Conservation (phyloP, 2,329 filamentous ascomycete species). For the Purpureocillium takamizusanense region DNA sequence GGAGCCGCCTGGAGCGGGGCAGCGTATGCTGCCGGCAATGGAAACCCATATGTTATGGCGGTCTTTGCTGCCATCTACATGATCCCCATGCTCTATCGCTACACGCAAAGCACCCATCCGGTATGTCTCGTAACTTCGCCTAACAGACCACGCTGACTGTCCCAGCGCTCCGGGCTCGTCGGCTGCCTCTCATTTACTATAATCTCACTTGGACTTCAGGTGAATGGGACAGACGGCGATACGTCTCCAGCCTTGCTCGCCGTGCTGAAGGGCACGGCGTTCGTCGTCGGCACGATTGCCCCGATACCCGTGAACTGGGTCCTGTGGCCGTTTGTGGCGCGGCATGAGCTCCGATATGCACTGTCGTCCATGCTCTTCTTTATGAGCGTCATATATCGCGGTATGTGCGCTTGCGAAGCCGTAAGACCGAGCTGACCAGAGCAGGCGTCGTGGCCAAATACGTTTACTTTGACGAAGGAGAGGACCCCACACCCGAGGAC, state of each 20-base stretch:
- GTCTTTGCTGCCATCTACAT: conserved; percentile 47
- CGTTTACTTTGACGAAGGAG: conserved; percentile 47
- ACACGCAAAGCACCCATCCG: conserved; percentile 44
- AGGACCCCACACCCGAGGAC: conserved; percentile 41
- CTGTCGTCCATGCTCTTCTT: conserved; percentile 49
- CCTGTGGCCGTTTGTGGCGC: conserved; percentile 52
- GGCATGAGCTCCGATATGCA: conserved; percentile 47
- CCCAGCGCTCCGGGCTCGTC: conserved; percentile 44
- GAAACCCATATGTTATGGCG: conserved; percentile 46
- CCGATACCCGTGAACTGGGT: conserved; percentile 50
- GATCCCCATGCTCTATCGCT: conserved; percentile 51
- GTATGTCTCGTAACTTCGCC: conserved; percentile 20
- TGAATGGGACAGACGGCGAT: conserved; percentile 11
- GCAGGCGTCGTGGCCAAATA: conserved; percentile 44
- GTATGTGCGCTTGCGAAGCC: conserved; percentile 16
- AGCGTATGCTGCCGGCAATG: conserved; percentile 38
- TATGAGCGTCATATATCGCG: conserved; percentile 47
- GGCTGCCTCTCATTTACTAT: conserved; percentile 49
- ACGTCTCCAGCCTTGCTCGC: conserved; percentile 30
- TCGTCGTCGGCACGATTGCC: conserved; percentile 43
- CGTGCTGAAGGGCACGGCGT: conserved; percentile 37
- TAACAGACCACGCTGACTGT: neutral
- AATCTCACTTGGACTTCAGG: conserved; percentile 35
- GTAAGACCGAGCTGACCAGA: conserved; percentile 1
- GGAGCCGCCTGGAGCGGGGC: conserved; percentile 47